Percentiles rank a stretch among this genome's conserved stretches.
Conservation (phyloP, 768 basidiomycete species). For the Collybia sordida region DNA sequence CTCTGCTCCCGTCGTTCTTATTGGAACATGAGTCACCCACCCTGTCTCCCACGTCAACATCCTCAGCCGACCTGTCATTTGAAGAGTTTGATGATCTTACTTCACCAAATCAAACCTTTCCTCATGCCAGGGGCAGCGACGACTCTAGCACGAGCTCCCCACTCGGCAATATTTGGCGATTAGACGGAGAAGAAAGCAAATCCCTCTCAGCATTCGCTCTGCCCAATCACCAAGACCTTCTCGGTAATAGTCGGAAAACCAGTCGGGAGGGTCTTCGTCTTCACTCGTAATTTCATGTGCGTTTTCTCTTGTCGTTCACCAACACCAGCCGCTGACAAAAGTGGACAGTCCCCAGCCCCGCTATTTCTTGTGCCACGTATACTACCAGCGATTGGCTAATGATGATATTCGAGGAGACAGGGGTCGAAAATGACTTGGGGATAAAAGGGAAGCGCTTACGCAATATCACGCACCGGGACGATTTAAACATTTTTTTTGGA, state of each 20-base stretch:
- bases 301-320: neutral
- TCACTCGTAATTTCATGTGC: constrained; percentile 18
- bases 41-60: constrained; percentile 61
- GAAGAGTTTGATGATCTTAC: constrained; percentile 53
- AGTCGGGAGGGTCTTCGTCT: constrained; percentile 34
- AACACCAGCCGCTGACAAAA: neutral
- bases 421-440: constrained; percentile 5
- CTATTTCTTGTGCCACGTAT: constrained; percentile 9
- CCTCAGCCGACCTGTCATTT: constrained; percentile 63
- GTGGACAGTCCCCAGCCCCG: neutral
- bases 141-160: constrained; percentile 29
- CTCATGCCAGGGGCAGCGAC: constrained; percentile 25
- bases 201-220: constrained; percentile 50
- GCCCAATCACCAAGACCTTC: constrained; percentile 37
- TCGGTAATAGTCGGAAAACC: constrained; percentile 35
- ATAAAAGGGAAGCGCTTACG: constrained; percentile 11
- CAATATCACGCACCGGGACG: constrained; percentile 13
- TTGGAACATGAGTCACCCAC: constrained; percentile 74
- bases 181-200: constrained; percentile 72
- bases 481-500: constrained; percentile 16
- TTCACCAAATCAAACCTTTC: constrained; percentile 24
- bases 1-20: constrained; percentile 75
- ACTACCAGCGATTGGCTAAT: constrained; percentile 6
- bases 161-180: constrained; percentile 64
- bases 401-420: neutral